Evolutionary conservation across 345 rosid genomes (phyloP), one percentile per base, ranked within the genome.

Genomic region (Brassica incana): DNA sequence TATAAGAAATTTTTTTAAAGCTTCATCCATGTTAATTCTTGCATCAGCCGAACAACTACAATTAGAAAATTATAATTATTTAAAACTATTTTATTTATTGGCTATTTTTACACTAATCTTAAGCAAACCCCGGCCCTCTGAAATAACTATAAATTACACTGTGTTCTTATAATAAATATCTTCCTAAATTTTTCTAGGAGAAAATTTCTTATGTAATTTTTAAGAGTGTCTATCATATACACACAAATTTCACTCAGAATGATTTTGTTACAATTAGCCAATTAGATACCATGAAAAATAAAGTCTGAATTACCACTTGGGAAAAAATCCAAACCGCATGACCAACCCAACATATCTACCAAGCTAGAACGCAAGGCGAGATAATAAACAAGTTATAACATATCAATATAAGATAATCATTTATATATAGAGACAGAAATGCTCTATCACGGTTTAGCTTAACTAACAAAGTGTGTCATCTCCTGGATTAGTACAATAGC

Each of bases 1-100:
- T 69, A 65, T 83, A 45, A 82, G 84, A 86, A 79, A 71, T 77
- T 30, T 72, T 77, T 30, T 72, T 80, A 87, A 84, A 81, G 84
- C 83, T 86, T 84, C 72, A 68, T 77, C 88, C 91, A 84, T 88
- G 87, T 78, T 84, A 79, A 14, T 69, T n/a, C 30, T 60, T 48
- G 66, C 80, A 69, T 18, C 36, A n/a, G 67, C 25, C 35, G 60
- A 69, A 18, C 48, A 61, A 66, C 48, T 67, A 45, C 56, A 60
- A 10, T 67, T 60, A 59, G 54, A 67, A 67, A 5, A 0, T 27
- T 79, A 35, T 67, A 5, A 0, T 27, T 79, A 35, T 67, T 40
- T 36, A 12, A 5, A 18, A 2, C 27, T 27, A 48, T 48, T 5
- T 48, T 4, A 1, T 48, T 48, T 48, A 48, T 12, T 48, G 18